Percentiles rank a stretch among this genome's conserved stretches.
Evolutionary conservation across 768 basidiomycete genomes (phyloP).

Genomic region (Kwoniella heveanensis): DNA sequence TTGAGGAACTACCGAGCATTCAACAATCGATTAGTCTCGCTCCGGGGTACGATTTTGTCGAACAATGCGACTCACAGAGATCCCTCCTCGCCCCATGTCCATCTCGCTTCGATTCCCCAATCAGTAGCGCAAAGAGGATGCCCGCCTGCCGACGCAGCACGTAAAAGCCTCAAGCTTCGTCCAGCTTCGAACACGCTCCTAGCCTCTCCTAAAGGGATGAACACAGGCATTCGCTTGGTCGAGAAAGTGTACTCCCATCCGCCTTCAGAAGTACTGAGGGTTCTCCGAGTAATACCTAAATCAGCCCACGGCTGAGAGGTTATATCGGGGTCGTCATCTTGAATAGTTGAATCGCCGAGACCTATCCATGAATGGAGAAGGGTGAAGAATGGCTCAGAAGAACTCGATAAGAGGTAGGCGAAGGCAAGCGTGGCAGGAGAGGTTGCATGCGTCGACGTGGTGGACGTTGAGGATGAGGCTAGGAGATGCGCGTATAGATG

Average conservation of each 20-base stretch:
- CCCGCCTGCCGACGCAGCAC: slow-evolving; percentile 34
- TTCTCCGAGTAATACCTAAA: slow-evolving; percentile 39
- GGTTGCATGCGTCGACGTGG: neutral
- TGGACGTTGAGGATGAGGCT: slow-evolving; percentile 15
- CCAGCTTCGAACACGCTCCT: slow-evolving; percentile 47
- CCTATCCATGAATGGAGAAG: slow-evolving; percentile 45
- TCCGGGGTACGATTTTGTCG: too few relatives aligned
- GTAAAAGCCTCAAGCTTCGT: slow-evolving; percentile 36
- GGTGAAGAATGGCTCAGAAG: slow-evolving; percentile 30
- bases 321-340: slow-evolving; percentile 27
- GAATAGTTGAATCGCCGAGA: slow-evolving; percentile 15
- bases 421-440: slow-evolving; percentile 19
- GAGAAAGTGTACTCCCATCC: slow-evolving; percentile 40
- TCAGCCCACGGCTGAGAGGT: slow-evolving; percentile 45
- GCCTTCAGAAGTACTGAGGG: neutral
- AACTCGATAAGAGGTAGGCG: slow-evolving; percentile 35
- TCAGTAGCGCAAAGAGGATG: slow-evolving; percentile 36
- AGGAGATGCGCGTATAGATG: slow-evolving; percentile 37
- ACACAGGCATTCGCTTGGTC: slow-evolving; percentile 38
- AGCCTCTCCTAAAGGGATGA: slow-evolving; percentile 31
- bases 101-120: slow-evolving; percentile 27
- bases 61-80: slow-evolving; percentile 23
- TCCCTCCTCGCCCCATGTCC: slow-evolving; percentile 33
- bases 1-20: neutral
- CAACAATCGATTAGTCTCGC: too few relatives aligned